Evolutionary conservation across 2,329 filamentous ascomycete species (phyloP).

Genomic region (Fusarium musae): DNA sequence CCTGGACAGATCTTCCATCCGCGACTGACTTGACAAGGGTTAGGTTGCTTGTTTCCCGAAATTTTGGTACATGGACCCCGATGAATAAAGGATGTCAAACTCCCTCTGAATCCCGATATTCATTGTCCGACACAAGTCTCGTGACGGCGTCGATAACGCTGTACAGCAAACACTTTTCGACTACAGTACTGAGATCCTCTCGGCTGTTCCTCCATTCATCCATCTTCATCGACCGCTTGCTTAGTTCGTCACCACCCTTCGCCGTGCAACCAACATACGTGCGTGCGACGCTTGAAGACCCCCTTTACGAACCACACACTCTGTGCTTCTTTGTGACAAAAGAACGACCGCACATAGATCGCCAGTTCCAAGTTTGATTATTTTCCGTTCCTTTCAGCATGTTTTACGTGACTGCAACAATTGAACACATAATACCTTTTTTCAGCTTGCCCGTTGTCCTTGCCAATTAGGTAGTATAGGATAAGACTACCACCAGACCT

Average conservation of each 20-base stretch:
- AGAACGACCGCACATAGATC: neutral
- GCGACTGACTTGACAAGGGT: slow-evolving; percentile 36
- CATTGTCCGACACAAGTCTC: slow-evolving; percentile 8
- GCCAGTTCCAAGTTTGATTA: slow-evolving; percentile 3
- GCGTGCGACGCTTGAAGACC: slow-evolving; percentile 29
- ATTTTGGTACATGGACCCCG: slow-evolving; percentile 20
- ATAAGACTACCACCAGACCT: slow-evolving; percentile 5
- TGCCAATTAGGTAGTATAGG: slow-evolving; percentile 18
- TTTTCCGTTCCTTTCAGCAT: slow-evolving; percentile 36
- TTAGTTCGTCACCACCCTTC: slow-evolving; percentile 32
- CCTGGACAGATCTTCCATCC: slow-evolving; percentile 29
- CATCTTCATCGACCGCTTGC: slow-evolving; percentile 20
- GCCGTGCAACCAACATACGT: slow-evolving; percentile 20
- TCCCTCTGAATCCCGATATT: neutral
- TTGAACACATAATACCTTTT: slow-evolving; percentile 27
- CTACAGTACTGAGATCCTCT: neutral
- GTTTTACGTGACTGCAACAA: slow-evolving; percentile 23
- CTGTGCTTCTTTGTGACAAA: slow-evolving; percentile 1
- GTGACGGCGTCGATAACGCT: slow-evolving; percentile 5
- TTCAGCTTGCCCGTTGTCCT: slow-evolving; percentile 11
- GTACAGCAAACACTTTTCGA: slow-evolving; percentile 5
- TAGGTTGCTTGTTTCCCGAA: slow-evolving; percentile 25
- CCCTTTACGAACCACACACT: slow-evolving; percentile 28
- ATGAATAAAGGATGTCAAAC: slow-evolving; percentile 4
- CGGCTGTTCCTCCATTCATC: slow-evolving; percentile 5